Evolutionary conservation across 345 rosid species (phyloP), one percentile per base, ranked within the genome.

Genomic region (Syzygium oleosum): DNA sequence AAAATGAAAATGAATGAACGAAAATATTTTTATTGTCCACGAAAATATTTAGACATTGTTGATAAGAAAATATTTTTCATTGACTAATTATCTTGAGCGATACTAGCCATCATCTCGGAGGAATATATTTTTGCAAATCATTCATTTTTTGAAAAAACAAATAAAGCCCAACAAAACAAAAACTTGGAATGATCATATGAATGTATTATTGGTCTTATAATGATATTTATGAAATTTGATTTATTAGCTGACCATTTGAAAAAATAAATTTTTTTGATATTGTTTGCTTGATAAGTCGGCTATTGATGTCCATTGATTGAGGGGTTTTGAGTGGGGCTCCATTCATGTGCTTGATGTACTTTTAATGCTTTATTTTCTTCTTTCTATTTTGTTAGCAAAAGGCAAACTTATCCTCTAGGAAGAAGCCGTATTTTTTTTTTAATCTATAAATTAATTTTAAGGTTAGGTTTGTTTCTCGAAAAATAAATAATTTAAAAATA

Each of bases 21-120:
- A 59, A 59, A 27, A 25, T 12, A 59, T 59, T 27, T 27, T 59
- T 15, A 0, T 2, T 0, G 0, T 59, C 11, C 31, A 0, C 16
- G 27, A 11, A 59, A 59, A 59, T 59, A 1, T 59, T 25, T 11
- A 59, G 27, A 25, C 27, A 27, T 1, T 27, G 2, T 59, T 6
- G 0, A 59, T 59, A 59, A 27, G 1, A 59, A 59, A 59, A 0
- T 25, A 59, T 58, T 9, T 1, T 9, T 25, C 0, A 2, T 25
- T 59, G 31, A 59, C 3, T 11, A 25, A 25, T 11, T 59, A 59
- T 59, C 15, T 59, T 13, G 2, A 59, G 3, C 31, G 12, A 59
- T 27, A 59, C 65, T 25, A 59, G 0, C 0, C 0, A 6, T 27
- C 29, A 59, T 59, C 2, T 25, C 12, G 6, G 46, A 59, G 27